Evolutionary conservation across 1,284 basidiomycete species (phyloP).

Genomic region (Abortiporus biennis): DNA sequence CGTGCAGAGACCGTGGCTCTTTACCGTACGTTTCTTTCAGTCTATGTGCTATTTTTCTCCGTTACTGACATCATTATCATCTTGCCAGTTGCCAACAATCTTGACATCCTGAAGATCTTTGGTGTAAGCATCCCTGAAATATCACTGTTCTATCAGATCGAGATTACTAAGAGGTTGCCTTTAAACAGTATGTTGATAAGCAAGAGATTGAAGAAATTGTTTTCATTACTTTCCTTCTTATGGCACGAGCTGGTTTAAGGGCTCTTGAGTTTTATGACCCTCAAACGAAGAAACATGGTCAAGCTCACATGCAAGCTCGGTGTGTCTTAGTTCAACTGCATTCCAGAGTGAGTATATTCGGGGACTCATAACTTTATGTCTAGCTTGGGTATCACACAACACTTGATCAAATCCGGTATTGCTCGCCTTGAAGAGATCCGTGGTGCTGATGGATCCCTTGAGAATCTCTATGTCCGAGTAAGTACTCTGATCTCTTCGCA

Average conservation of each 20-base stretch:
- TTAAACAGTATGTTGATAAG: constrained; percentile 52
- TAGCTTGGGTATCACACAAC: constrained; percentile 76
- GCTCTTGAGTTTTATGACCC: constrained; percentile 84
- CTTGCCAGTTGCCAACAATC: constrained; percentile 61
- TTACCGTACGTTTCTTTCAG: constrained; percentile 52
- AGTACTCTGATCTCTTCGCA: constrained; percentile 16
- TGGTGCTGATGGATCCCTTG: constrained; percentile 46
- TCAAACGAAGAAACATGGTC: constrained; percentile 73
- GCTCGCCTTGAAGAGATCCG: constrained; percentile 65
- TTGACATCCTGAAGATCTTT: constrained; percentile 72
- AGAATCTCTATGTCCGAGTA: constrained; percentile 67
- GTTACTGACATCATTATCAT: no score
- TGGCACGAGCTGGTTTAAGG: constrained; percentile 78
- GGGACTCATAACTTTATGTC: neutral
- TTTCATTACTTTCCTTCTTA: constrained; percentile 75
- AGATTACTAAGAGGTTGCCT: neutral
- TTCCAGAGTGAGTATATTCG: constrained; percentile 2
- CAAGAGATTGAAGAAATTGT: constrained; percentile 73
- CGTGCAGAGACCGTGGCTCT: constrained; percentile 79
- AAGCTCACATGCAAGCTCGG: constrained; percentile 91
- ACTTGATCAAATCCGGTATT: constrained; percentile 67
- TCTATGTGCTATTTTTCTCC: neutral
- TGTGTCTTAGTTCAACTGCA: constrained; percentile 23
- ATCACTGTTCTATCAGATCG: constrained; percentile 1
- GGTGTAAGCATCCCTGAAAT: constrained; percentile 40